These are phyloP conservation scores for Nakazawaea anatomiae DNA, from an alignment of 805 yeast genomes.

Conservation along the genomic window DNA sequence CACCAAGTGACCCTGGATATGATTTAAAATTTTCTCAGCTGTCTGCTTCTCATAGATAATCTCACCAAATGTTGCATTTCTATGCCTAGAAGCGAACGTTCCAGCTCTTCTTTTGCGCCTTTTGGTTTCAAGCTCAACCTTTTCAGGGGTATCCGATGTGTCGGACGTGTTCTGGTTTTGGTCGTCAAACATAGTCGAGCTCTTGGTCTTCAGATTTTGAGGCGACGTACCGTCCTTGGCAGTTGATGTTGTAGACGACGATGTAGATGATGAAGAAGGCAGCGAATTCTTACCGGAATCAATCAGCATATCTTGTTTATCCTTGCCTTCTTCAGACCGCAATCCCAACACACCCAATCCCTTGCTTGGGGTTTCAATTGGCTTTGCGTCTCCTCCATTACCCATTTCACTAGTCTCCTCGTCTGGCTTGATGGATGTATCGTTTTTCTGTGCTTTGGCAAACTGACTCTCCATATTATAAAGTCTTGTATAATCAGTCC, in stretches of 20 bases:
- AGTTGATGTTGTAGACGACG: neutral
- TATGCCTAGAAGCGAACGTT: slow-evolving; percentile 6
- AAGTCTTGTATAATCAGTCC: slow-evolving; percentile 83
- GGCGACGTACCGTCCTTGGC: neutral
- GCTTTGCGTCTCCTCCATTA: neutral
- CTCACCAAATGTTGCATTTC: slow-evolving; percentile 1
- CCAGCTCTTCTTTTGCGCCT: slow-evolving; percentile 4
- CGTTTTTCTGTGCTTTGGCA: slow-evolving; percentile 24
- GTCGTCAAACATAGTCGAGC: neutral
- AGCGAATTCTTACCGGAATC: neutral
- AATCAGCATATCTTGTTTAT: neutral
- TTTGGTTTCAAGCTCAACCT: neutral
- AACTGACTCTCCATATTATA: slow-evolving; percentile 59
- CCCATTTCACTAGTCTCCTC: neutral
- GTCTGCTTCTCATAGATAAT: slow-evolving; percentile 53
- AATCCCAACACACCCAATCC: slow-evolving; percentile 5
- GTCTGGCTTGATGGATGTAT: slow-evolving; percentile 4
- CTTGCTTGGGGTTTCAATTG: neutral
- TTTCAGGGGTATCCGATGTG: neutral
- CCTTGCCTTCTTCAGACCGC: neutral
- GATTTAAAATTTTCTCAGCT: slow-evolving; percentile 65
- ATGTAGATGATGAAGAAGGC: neutral
- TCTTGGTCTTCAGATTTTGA: neutral
- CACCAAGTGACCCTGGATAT: slow-evolving; percentile 83
- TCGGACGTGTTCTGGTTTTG: neutral